These are phyloP conservation scores for Boeremia exigua DNA, from an alignment of 2,329 filamentous ascomycete species.

Conservation along the genomic window DNA sequence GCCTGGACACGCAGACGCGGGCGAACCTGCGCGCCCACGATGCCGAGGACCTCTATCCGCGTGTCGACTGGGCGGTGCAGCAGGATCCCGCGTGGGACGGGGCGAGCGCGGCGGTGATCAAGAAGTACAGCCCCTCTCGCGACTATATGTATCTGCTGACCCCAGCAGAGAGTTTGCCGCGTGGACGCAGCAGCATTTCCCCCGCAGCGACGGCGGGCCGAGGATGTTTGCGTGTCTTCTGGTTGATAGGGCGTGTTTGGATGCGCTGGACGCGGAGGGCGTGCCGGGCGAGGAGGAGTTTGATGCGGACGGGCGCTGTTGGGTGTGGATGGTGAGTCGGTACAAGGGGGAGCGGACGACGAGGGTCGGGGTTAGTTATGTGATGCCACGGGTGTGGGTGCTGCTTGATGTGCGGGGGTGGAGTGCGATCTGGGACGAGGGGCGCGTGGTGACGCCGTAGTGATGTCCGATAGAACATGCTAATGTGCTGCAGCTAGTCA, in stretches of 20 bases:
- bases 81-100: constrained; percentile 6
- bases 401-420: background rate
- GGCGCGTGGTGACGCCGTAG: background rate
- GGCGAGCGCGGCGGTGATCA: background rate
- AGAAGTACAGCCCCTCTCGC: background rate
- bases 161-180: background rate
- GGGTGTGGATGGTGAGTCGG: background rate
- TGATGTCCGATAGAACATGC: background rate
- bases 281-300: background rate
- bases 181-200: background rate
- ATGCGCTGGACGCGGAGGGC: background rate
- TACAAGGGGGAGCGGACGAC: background rate
- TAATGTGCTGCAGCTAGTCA: background rate
- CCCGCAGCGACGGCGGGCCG: background rate
- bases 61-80: constrained; percentile 17
- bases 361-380: background rate
- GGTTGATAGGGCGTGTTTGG: background rate
- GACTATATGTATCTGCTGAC: background rate
- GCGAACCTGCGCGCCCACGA: background rate
- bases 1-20: background rate
- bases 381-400: constrained; percentile 3
- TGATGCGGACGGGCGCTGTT: background rate
- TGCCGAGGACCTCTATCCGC: constrained; percentile 8
- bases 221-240: background rate
- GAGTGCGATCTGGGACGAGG: background rate